phyloP scores from a whole-genome alignment of 192 early-diverging fungal species.

The Dissophora globulifera region DNA sequence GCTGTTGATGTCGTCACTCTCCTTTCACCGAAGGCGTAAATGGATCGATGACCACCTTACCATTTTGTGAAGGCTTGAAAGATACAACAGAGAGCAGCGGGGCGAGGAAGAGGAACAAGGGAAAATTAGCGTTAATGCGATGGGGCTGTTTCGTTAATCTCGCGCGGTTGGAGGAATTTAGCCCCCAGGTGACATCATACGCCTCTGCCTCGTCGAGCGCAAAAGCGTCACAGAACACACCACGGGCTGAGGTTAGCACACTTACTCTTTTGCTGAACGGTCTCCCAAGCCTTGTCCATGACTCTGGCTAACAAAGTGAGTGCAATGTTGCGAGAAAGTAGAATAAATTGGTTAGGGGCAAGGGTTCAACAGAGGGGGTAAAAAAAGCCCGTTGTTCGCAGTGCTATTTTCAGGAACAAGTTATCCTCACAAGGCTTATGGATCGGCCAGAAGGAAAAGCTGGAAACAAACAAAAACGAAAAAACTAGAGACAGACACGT shows the following conservation, averaged over 20 bases:
- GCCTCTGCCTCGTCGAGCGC: not conserved
- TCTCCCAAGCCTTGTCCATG: slow-evolving; percentile 87
- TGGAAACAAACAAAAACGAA: too few species aligned
- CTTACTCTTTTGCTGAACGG: slow-evolving; percentile 93
- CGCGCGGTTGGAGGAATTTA: not conserved
- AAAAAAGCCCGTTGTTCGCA: too few species aligned
- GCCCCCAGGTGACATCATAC: slow-evolving; percentile 11
- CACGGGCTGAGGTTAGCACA: not conserved
- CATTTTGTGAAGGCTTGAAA: slow-evolving; percentile 84
- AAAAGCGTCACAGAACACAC: slow-evolving; percentile 26
- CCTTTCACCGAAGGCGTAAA: not conserved
- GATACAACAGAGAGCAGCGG: not conserved
- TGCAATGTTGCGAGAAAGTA: not conserved
- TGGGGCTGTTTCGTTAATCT: not conserved
- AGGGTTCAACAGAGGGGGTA: too few species aligned
- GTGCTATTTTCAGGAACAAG: not conserved
- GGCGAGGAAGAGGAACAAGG: too few species aligned
- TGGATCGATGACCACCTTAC: slow-evolving; percentile 48
- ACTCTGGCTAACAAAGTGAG: slow-evolving; percentile 43
- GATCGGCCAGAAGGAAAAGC: too few species aligned
- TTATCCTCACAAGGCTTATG: not conserved
- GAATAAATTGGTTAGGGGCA: too few species aligned
- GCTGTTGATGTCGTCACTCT: not conserved
- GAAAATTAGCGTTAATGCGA: slow-evolving; percentile 10
- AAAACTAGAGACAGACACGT: too few species aligned